Evolutionary conservation across 306 rosid genomes (phyloP).

Genomic region (Dalbergia cochinchinensis): DNA sequence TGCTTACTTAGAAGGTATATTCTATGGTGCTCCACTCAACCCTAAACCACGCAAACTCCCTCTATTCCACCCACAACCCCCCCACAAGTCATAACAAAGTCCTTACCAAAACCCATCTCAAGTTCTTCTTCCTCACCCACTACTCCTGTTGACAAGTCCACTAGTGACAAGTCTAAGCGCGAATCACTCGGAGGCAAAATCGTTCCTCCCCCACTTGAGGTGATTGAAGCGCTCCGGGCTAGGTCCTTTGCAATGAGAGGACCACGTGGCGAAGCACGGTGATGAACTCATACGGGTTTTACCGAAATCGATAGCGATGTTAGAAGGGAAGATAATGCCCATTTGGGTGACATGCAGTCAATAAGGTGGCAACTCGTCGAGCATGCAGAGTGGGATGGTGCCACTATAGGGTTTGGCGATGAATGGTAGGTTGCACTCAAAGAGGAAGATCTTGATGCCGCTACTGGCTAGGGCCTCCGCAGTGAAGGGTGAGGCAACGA

Average conservation of each 20-base stretch:
- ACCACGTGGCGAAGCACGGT: conserved; percentile 92
- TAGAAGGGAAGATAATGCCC: conserved; percentile 88
- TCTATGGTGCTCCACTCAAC: no score
- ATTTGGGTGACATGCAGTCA: conserved; percentile 77
- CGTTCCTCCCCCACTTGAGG: no score
- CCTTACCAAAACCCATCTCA: no score
- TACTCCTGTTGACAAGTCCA: no score
- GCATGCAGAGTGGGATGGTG: conserved; percentile 97
- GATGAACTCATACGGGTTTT: conserved; percentile 82
- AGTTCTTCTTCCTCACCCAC: no score
- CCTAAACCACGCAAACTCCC: no score
- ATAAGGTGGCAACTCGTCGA: conserved; percentile 79
- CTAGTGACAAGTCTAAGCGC: no score
- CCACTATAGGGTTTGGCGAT: conserved; percentile 94
- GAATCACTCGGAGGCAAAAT: no score
- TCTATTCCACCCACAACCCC: no score
- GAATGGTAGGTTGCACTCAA: conserved; percentile 75
- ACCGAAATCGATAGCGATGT: conserved; percentile 87
- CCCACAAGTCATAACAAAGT: no score
- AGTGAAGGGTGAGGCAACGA: conserved; percentile 56
- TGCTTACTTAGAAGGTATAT: no score
- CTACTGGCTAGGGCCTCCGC: conserved; percentile 88
- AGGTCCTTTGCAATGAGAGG: conserved; percentile 19
- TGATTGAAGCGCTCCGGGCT: no score
- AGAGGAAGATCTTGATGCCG: conserved; percentile 81